Base-by-base conservation (phyloP, 2,329 filamentous ascomycete species). In the Coniochaeta sp. region DNA sequence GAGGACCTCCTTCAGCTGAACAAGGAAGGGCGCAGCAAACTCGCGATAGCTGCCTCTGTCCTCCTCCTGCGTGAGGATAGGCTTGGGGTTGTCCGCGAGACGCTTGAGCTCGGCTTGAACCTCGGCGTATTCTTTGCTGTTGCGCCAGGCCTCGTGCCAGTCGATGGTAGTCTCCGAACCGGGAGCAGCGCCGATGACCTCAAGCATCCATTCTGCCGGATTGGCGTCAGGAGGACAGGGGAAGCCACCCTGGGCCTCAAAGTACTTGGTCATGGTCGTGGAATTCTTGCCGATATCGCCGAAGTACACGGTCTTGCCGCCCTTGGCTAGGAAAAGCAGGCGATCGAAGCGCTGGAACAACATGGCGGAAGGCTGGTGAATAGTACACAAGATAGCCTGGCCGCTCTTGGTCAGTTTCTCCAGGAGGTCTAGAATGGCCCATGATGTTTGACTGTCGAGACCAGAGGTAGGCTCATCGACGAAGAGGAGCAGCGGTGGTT, bases 311-410 rank as follows among this genome's bases (percentile, higher is more conserved):
- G 89, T 91, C 70, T 80, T 83, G 60, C 90, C 90, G 60, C 90
- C 90, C 69, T 84, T 87, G 36, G 87, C 86, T 17, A 95, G 77
- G 77, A 95, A 91, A 34, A 93, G 80, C 8, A 95, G 82, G 61
- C 89, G 84, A 69, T 95, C 90, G 71, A 95, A 97, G 61, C 91
- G 89, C 72, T 96, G 90, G 79, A 97, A 96, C 59, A 97, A 81
- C 82, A 96, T 92, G 36, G 93, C 92, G 16, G 91, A 96, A n/a
- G 93, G 93, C 74, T 98, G 93, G 73, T 98, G 93, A 63, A 97
- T 97, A 0, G 93, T 97, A 77, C 92, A 96, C n/a, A 97, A 86
- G 74, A 97, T 91, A 58, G 93, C 93, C 72, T 96, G 91, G 17
- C 93, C 93, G 64, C 87, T 89, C 73, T 93, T 89, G 67, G 91